A percentile compares a stretch with the other conserved stretches of the same genome.
phyloP scores from a whole-genome alignment of 2,329 filamentous ascomycete species.

The Talaromyces funiculosus region DNA sequence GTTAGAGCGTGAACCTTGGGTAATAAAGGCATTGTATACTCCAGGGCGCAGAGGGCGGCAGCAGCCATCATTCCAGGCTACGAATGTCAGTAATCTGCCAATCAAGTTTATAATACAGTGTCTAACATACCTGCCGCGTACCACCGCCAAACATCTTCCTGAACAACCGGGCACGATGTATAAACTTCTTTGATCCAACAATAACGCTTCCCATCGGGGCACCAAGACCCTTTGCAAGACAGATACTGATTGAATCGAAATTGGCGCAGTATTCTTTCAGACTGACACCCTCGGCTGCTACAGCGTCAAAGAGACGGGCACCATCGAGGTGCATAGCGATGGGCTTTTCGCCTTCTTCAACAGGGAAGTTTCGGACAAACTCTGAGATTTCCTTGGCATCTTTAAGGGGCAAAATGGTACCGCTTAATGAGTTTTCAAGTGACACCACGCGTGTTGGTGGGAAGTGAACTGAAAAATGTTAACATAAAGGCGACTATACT shows the following conservation, averaged over 20 bases:
- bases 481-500: not conserved
- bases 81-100: not conserved
- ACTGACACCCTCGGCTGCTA: conserved; percentile 21
- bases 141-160: conserved; percentile 31
- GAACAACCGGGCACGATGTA: conserved; percentile 27
- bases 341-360: conserved; percentile 19
- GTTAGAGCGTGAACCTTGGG: conserved; percentile 21
- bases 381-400: conserved; percentile 26
- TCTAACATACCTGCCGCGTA: conserved; percentile 23
- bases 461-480: conserved; percentile 20
- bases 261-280: conserved; percentile 26
- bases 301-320: conserved; percentile 27
- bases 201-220: conserved; percentile 31
- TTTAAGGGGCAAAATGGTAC: conserved; percentile 24
- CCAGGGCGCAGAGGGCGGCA: conserved; percentile 21
- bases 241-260: conserved; percentile 31
- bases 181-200: conserved; percentile 23
- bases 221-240: conserved; percentile 29
- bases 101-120: too few relatives aligned
- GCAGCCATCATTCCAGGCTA: conserved; percentile 28
- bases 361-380: conserved; percentile 23
- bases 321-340: conserved; percentile 30
- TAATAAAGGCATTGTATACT: conserved; percentile 20
- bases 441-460: conserved; percentile 27
- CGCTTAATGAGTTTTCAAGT: conserved; percentile 26